phyloP scores from a whole-genome alignment of 73 alveolate genomes.

The Symbiodinium pilosum region DNA sequence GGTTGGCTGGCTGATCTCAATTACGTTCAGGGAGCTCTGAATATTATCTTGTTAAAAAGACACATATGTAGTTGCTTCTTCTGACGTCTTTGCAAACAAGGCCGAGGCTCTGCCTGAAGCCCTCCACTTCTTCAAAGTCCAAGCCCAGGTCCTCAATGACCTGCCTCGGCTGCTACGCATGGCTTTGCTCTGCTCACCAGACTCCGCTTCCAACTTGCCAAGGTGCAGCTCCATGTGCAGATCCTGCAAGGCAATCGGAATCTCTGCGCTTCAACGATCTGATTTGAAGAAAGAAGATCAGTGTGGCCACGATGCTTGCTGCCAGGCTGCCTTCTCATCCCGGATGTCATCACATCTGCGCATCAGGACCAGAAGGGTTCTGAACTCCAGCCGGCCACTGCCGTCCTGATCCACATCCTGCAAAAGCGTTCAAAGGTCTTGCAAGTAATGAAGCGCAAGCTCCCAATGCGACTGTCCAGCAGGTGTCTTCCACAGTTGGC shows the following conservation, averaged over 20 bases:
- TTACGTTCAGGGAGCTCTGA: too few relatives aligned
- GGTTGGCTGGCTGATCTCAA: background rate
- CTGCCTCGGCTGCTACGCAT: background rate
- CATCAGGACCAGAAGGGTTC: conserved; percentile 52
- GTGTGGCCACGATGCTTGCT: too few relatives aligned
- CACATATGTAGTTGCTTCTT: background rate
- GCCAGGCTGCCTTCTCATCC: conserved; percentile 43
- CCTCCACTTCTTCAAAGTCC: conserved; percentile 55
- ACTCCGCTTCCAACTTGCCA: conserved; percentile 16
- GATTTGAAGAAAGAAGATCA: too few relatives aligned
- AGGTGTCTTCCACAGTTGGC: too few relatives aligned
- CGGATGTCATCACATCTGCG: conserved; percentile 92
- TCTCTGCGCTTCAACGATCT: too few relatives aligned
- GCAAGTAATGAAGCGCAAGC: too few relatives aligned
- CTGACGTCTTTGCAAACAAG: background rate
- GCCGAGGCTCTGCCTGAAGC: conserved; percentile 48
- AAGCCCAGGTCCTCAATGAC: background rate
- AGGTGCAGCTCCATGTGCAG: conserved; percentile 20
- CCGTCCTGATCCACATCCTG: conserved; percentile 73
- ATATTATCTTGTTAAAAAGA: too few relatives aligned
- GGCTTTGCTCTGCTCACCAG: background rate
- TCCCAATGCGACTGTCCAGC: too few relatives aligned
- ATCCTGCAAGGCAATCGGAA: too few relatives aligned
- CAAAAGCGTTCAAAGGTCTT: too few relatives aligned
- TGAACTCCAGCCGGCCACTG: conserved; percentile 16